Conservation (phyloP, 192 early-diverging fungal species). For the Backusella parvicylindrica region DNA sequence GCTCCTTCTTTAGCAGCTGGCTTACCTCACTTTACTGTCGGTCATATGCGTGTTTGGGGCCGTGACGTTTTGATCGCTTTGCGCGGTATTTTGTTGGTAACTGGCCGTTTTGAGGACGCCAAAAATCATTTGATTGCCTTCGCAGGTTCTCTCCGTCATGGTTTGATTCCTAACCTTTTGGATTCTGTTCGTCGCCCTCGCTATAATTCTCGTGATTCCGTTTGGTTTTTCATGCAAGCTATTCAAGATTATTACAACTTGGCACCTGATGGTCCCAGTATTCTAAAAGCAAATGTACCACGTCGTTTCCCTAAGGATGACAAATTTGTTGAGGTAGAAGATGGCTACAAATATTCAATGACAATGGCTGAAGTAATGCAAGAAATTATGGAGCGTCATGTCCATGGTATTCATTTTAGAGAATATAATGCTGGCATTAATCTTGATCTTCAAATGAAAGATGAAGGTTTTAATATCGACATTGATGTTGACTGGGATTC, state of each 20-base stretch:
- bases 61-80: constrained; percentile 95
- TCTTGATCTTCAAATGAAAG: constrained; percentile 90
- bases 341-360: constrained; percentile 56
- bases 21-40: constrained; percentile 88
- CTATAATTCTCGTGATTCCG: constrained; percentile 95
- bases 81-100: constrained; percentile 76
- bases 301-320: constrained; percentile 83
- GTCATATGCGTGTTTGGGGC: constrained; percentile 98
- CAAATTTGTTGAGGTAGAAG: constrained; percentile 65
- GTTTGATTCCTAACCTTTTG: constrained; percentile 94
- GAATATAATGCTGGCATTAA: constrained; percentile 92
- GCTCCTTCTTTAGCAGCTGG: constrained; percentile 85
- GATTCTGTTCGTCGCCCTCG: constrained; percentile 81
- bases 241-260: constrained; percentile 84
- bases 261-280: constrained; percentile 68
- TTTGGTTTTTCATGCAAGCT: constrained; percentile 93
- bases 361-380: constrained; percentile 87
- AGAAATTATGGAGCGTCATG: constrained; percentile 91
- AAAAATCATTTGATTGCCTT: constrained; percentile 85
- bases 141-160: constrained; percentile 89
- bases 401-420: constrained; percentile 84
- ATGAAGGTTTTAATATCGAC: constrained; percentile 85
- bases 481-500: constrained; percentile 71
- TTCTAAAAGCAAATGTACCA: constrained; percentile 66
- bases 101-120: constrained; percentile 83